Evolutionary conservation across 2,329 filamentous ascomycete genomes (phyloP).

Genomic region (Onygenales sp.): DNA sequence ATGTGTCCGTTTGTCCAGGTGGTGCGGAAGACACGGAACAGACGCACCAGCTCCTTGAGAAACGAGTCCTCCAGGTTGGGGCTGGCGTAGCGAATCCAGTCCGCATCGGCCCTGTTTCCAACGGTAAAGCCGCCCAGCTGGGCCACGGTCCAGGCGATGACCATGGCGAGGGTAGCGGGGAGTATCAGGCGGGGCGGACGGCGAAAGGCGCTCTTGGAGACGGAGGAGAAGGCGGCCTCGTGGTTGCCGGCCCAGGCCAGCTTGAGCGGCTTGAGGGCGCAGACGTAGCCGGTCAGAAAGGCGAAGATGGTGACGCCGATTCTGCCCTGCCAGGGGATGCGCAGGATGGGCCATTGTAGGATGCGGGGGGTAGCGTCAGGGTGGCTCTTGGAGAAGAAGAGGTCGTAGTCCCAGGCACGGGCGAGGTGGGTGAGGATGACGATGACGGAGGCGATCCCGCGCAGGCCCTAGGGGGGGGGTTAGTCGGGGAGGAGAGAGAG

Average conservation of each 20-base stretch:
- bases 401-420: conserved; percentile 42
- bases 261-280: conserved; percentile 46
- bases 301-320: conserved; percentile 49
- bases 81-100: conserved; percentile 44
- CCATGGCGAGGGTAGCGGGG: conserved; percentile 42
- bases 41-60: conserved; percentile 34
- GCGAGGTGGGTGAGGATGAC: conserved; percentile 46
- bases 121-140: conserved; percentile 41
- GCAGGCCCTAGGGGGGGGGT: conserved; percentile 34
- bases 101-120: conserved; percentile 39
- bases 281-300: conserved; percentile 48
- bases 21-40: conserved; percentile 38
- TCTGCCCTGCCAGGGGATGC: conserved; percentile 46
- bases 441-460: conserved; percentile 45
- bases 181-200: conserved; percentile 44
- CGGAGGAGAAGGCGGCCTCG: conserved; percentile 35
- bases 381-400: conserved; percentile 41
- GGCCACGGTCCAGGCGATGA: conserved; percentile 42
- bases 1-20: conserved; percentile 45
- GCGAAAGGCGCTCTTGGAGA: conserved; percentile 46
- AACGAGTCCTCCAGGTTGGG: conserved; percentile 36
- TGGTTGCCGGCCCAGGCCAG: conserved; percentile 39
- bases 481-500: background rate
- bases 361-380: conserved; percentile 35
- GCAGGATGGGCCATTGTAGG: conserved; percentile 44